Evolutionary conservation across 495 filamentous ascomycete species (phyloP), one percentile per base, ranked within the genome.

Genomic region (Aspergillus baeticus): DNA sequence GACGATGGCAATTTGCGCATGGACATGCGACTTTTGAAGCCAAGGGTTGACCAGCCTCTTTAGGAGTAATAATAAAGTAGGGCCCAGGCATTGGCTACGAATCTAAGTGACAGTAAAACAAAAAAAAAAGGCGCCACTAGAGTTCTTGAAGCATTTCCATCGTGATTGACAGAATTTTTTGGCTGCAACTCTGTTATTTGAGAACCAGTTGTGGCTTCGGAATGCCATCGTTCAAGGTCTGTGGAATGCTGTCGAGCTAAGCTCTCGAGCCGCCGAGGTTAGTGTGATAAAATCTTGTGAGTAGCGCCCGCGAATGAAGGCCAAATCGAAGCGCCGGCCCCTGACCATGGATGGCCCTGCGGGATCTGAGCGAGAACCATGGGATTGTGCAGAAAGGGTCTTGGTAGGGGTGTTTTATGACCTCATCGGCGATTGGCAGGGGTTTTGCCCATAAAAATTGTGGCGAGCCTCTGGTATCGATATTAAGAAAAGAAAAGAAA

Each of bases 331-430:
- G 37, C 20, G 49, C 29, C 18, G 38, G 29, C 48, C 2, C 31
- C 18, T 49, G 56, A 44, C 61, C 57, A 58, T 58, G 61, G 61
- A 37, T 57, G 34, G 43, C 18, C 22, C 49, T 37, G 49, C 57
- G 61, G 61, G 61, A 63, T 53, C 43, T 43, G 56, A 56, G 44
- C 29, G 6, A 21, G 57, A 63, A 63, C 61, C 61, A 63, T 63
- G 61, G n/a, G 61, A 46, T 63, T 44, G n/a, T 4, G n/a, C 5
- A 22, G 17, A 21, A 13, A 21, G 18, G 39, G 18, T 21, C 21
- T 26, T 29, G 44, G 23, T 8, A 29, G 26, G 26, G 26, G 3
- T 8, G 26, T 29, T 29, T 29, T 29, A 29, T 29, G 26, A 29
- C 26, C 26, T 29, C 26, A 29, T 29, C 26, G 4, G 26, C 26